Conservation (phyloP, 768 basidiomycete species). For the Lepiota brunneoincarnata region DNA sequence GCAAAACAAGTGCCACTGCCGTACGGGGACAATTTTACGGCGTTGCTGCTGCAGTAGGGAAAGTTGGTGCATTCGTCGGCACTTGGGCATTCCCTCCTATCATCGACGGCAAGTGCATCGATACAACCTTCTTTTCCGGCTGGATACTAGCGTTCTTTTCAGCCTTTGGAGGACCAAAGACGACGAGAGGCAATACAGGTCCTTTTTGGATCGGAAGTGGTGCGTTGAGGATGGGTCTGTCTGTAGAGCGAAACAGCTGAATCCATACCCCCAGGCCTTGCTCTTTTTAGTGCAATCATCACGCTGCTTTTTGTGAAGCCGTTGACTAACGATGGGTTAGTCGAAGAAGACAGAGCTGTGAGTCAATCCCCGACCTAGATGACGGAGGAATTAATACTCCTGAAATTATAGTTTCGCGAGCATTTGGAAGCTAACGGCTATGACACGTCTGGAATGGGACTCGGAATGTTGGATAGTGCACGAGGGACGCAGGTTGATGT, state of each 20-base stretch:
- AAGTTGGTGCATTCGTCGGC: conserved; percentile 79
- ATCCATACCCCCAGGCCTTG: conserved; percentile 43
- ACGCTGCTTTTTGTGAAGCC: conserved; percentile 73
- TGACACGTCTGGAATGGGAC: conserved; percentile 17
- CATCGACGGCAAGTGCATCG: conserved; percentile 43
- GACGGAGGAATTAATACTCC: too few species aligned
- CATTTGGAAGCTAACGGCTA: conserved; percentile 18
- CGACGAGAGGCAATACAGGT: conserved; percentile 68
- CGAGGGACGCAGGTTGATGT: too few species aligned
- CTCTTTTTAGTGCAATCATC: conserved; percentile 71
- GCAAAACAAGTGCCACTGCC: conserved; percentile 82
- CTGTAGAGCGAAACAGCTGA: conserved; percentile 9
- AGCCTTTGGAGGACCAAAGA: conserved; percentile 60
- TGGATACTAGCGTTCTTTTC: too few species aligned
- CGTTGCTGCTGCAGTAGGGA: conserved; percentile 79
- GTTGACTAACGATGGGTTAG: conserved; percentile 75
- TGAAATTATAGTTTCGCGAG: conserved; percentile 13
- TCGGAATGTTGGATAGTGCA: conserved; percentile 2
- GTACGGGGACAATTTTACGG: conserved; percentile 85
- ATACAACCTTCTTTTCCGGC: background rate
- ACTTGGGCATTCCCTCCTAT: conserved; percentile 73
- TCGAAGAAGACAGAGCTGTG: conserved; percentile 65
- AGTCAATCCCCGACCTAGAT: conserved; percentile 19
- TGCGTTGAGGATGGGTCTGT: conserved; percentile 17
- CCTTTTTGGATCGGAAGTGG: conserved; percentile 84